Conservation (phyloP, 140 eudicot genomes). For the Cichorium intybus region DNA sequence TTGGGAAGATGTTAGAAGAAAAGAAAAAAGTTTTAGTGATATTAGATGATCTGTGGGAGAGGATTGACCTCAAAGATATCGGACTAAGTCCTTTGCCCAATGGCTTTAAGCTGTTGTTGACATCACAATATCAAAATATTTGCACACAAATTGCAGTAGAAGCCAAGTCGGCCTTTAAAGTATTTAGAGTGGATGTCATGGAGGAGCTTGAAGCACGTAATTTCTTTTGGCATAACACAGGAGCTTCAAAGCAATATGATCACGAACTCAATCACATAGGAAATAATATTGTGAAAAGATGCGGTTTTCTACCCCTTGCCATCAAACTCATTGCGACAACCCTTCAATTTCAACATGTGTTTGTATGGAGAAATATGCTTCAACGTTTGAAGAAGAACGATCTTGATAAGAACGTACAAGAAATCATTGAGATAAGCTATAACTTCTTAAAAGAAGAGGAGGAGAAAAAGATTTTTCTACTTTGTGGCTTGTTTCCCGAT, state of each 20-base stretch:
- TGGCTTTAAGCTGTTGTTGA: slow-evolving; percentile 11
- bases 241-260: too few relatives aligned
- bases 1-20: background rate
- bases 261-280: too few relatives aligned
- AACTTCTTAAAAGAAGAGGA: background rate
- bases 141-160: slow-evolving; percentile 3
- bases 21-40: slow-evolving; percentile 24
- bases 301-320: too few relatives aligned
- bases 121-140: slow-evolving; percentile 8
- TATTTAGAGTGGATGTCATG: too few relatives aligned
- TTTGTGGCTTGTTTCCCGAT: slow-evolving; percentile 15
- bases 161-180: background rate
- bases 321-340: too few relatives aligned
- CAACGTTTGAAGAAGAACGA: too few relatives aligned
- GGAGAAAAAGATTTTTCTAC: background rate
- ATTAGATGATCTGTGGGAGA: too few relatives aligned
- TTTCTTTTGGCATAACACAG: too few relatives aligned
- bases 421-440: slow-evolving; percentile 4
- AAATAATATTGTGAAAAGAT: too few relatives aligned
- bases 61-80: slow-evolving; percentile 8
- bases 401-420: background rate
- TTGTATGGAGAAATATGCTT: too few relatives aligned
- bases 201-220: too few relatives aligned
- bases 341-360: too few relatives aligned
- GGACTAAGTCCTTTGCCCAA: slow-evolving; percentile 20